Base-by-base conservation (phyloP, 1,284 basidiomycete genomes). In the Ceratobasidium theobromae region DNA sequence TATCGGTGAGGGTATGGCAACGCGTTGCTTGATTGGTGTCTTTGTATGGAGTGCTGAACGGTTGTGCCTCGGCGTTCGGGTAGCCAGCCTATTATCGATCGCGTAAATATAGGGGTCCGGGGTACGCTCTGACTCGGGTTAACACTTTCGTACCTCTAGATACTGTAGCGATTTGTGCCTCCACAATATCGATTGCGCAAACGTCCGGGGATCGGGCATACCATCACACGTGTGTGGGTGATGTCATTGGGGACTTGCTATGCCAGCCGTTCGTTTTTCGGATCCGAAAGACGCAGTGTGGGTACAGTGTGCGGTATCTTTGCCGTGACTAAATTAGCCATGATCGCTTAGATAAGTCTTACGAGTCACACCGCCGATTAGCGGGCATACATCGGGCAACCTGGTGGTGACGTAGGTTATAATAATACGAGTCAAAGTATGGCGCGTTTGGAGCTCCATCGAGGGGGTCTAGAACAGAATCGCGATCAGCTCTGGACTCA, bases 341-440 rank as follows among this genome's bases (percentile, higher is more conserved):
- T n/a, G n/a, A n/a, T n/a, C n/a, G n/a, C n/a, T n/a, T n/a, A n/a
- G n/a, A n/a, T n/a, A n/a, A n/a, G n/a, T 18, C 60, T 64, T 64
- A 64, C 60, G 85, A 86, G 69, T 87, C 85, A 52, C 32, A 35
- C 21, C 38, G 5, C 18, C 38, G 28, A 41, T 16, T 27, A 55
- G 52, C 32, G 28, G 14, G 4, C 12, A n/a, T 43, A 18, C 16
- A 53, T 33, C 1, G 35, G 3, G 18, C 0, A 40, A 27, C 40
- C 41, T 11, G 55, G 30, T n/a, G 66, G 41, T 18, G 5, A 72
- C 80, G 27, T 68, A 85, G 84, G 68, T 86, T 87, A 74, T 86
- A 88, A 71, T 86, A 89, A 66, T 86, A 81, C 0, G 85, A 86
- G 70, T 88, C 86, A 67, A 79, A 87, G 69, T 86, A 86, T 0